Base-by-base conservation (phyloP, 2,329 filamentous ascomycete species). In the Cercospora zeina region DNA sequence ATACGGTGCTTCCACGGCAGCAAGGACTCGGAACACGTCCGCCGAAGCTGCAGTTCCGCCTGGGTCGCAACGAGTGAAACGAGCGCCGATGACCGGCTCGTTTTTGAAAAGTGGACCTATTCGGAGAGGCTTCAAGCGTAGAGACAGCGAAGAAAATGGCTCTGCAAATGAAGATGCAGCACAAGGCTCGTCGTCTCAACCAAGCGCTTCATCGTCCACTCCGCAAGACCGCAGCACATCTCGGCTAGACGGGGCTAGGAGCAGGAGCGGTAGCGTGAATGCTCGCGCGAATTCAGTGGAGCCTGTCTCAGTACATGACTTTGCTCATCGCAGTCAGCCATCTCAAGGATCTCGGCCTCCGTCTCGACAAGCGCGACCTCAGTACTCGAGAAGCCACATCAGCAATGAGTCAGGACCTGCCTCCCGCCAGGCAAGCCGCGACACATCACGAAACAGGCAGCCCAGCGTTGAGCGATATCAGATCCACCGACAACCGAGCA, bases 31-130 rank as follows among this genome's bases (percentile, higher is more conserved):
- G 36, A 80, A 82, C 57, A 54, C 67, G 8, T 72, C 74, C 54
- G 85, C 85, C 2, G 88, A 92, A 24, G 87, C 89, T 34, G 77
- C 79, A 34, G 87, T 85, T 13, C 78, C 86, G 1, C 89, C 90
- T 63, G 87, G 88, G 69, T 91, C 90, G 0, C 85, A 92, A 81
- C 85, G 91, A 4, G 81, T 93, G 62, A 93, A 93, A 77, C 82
- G 90, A 64, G 85, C 91, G 13, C 88, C 88, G 14, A 90, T 90
- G 75, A 85, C 88, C 2, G 91, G 90, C 1, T 89, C 86, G 63
- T 93, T 93, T 67, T 79, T 95, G 21, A 91, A 89, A 68, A 90
- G 89, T 0, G 74, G 72, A 34, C 91, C 91, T 30, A 89, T 91
- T 19, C 85, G 91, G 59, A 83, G 91, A 68, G 91, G 90, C 30